Evolutionary conservation across 2,329 filamentous ascomycete genomes (phyloP).

Genomic region (Aureobasidium sp.): DNA sequence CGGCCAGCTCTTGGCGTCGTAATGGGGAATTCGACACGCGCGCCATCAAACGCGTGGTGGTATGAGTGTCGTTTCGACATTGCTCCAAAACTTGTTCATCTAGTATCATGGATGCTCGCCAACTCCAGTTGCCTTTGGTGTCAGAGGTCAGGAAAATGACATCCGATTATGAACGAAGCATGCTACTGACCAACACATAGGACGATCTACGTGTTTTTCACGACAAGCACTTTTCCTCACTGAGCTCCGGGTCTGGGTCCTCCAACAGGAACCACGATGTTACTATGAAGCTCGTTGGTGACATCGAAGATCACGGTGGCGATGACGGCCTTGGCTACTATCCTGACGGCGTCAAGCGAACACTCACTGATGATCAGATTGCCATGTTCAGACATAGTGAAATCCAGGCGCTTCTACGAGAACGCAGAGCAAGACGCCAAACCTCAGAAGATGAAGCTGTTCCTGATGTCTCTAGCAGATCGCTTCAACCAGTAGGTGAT

Average conservation of each 20-base stretch:
- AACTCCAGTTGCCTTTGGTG: neutral
- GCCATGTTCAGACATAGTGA: slow-evolving; percentile 86
- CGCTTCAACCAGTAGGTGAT: neutral
- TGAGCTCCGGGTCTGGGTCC: neutral
- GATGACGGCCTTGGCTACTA: slow-evolving; percentile 77
- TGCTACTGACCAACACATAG: neutral
- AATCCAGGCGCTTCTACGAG: slow-evolving; percentile 58
- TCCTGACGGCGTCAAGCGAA: slow-evolving; percentile 76
- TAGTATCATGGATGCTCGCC: neutral
- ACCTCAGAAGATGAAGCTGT: neutral
- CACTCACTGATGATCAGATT: slow-evolving; percentile 85
- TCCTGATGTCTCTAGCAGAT: neutral
- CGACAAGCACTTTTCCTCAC: neutral
- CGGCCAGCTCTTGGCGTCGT: neutral
- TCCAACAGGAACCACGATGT: neutral
- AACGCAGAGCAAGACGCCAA: slow-evolving; percentile 17
- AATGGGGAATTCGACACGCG: neutral
- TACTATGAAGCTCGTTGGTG: neutral
- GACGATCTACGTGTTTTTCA: slow-evolving; percentile 2
- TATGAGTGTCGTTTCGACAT: too few relatives aligned
- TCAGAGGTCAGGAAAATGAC: neutral
- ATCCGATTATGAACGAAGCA: too few relatives aligned
- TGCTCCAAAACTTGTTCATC: neutral
- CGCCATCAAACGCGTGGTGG: too few relatives aligned
- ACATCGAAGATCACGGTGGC: slow-evolving; percentile 37